Conservation (phyloP, 202 grass and related monocot species). For the Elaeis oleifera region DNA sequence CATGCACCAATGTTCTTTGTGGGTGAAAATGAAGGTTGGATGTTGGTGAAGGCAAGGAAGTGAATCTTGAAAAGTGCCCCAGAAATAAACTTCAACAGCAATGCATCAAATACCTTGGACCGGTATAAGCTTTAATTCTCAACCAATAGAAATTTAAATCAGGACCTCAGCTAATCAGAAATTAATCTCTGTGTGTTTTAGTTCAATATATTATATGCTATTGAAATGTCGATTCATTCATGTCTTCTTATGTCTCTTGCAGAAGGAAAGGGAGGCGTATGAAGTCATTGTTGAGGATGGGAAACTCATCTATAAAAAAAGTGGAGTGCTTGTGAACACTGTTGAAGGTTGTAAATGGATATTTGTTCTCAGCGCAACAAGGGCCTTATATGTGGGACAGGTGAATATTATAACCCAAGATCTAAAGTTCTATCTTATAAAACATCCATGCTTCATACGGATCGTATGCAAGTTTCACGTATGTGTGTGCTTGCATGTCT, state of each 20-base stretch:
- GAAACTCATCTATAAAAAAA: constrained; percentile 54
- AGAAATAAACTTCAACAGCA: constrained; percentile 78
- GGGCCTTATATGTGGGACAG: constrained; percentile 71
- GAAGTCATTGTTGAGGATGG: constrained; percentile 65
- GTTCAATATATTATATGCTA: not conserved
- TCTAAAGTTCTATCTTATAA: too few relatives aligned
- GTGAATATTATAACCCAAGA: constrained; percentile 27
- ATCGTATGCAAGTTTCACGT: too few relatives aligned
- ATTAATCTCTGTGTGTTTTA: not conserved
- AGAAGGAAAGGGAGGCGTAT: constrained; percentile 82
- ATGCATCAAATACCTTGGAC: constrained; percentile 95
- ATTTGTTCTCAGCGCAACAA: constrained; percentile 85
- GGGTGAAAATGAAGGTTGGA: constrained; percentile 60
- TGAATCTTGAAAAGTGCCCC: constrained; percentile 80
- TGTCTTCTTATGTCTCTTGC: constrained; percentile 1
- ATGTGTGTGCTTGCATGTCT: too few relatives aligned
- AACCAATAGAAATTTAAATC: too few relatives aligned
- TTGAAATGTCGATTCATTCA: not conserved
- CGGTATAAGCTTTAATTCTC: constrained; percentile 37
- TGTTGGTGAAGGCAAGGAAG: constrained; percentile 92
- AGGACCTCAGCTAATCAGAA: too few relatives aligned
- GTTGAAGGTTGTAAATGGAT: constrained; percentile 83
- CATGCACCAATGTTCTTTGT: constrained; percentile 5
- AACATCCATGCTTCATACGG: too few relatives aligned
- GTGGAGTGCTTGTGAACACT: constrained; percentile 46